phyloP scores from a whole-genome alignment of 495 filamentous ascomycete genomes.

The Penicillium longicatenatum region DNA sequence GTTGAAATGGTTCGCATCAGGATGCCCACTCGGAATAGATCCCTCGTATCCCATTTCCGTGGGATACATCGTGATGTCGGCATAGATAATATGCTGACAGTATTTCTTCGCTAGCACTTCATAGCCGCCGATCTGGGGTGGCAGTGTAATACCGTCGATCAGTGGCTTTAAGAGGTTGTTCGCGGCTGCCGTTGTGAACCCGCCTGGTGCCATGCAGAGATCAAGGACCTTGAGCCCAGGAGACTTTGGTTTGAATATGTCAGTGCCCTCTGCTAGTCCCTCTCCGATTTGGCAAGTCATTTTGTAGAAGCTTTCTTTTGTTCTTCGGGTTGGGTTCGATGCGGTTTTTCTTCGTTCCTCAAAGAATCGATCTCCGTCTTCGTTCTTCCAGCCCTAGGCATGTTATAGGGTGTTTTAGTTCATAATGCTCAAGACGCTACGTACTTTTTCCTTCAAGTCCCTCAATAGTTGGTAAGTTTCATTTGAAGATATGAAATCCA shows the following conservation, averaged over 20 bases:
- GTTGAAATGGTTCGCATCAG: slow-evolving; percentile 4
- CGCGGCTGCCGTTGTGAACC: slow-evolving; percentile 6
- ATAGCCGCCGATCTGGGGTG: slow-evolving; percentile 1
- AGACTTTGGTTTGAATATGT: slow-evolving; percentile 2
- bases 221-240: slow-evolving; percentile 6
- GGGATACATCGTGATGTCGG: slow-evolving; percentile 9
- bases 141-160: slow-evolving; percentile 9
- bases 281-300: background rate
- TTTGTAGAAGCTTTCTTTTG: background rate
- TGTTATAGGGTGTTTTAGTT: background rate
- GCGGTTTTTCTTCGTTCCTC: background rate
- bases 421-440: background rate
- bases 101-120: slow-evolving; percentile 4
- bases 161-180: background rate
- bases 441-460: background rate
- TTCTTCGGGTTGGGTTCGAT: background rate
- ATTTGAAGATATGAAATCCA: background rate
- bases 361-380: background rate
- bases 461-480: background rate
- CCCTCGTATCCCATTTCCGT: slow-evolving; percentile 7
- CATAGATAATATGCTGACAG: slow-evolving; percentile 4
- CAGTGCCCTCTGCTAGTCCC: background rate
- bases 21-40: background rate
- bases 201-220: slow-evolving; percentile 11
- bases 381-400: background rate